A percentile compares a stretch with the other conserved stretches of the same genome.
Evolutionary conservation across 192 early-diverging fungal genomes (phyloP).

Genomic region (Backusella sp.): DNA sequence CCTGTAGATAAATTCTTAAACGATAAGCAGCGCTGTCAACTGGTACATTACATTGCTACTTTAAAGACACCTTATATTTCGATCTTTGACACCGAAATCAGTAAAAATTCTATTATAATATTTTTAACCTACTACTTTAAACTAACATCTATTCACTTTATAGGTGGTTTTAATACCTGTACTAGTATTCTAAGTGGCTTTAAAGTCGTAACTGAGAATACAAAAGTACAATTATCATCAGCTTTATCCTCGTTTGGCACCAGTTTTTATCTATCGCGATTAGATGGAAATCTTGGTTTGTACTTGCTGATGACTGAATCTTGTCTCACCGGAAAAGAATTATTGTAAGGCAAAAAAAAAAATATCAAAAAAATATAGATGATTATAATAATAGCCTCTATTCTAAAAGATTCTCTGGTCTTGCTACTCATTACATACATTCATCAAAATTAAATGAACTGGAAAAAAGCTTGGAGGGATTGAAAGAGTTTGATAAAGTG

Average conservation of each 20-base stretch:
- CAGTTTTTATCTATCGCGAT: neutral
- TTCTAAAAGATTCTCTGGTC: slow-evolving; percentile 68
- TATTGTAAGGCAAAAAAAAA: neutral
- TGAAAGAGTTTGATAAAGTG: neutral
- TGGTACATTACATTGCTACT: slow-evolving; percentile 89
- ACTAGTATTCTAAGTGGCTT: neutral
- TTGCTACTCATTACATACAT: slow-evolving; percentile 94
- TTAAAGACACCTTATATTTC: slow-evolving; percentile 83
- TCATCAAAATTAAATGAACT: slow-evolving; percentile 74
- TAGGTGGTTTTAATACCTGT: neutral
- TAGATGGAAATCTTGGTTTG: neutral
- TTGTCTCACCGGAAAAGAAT: neutral
- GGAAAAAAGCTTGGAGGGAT: slow-evolving; percentile 49
- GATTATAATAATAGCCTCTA: neutral
- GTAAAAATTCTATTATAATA: neutral
- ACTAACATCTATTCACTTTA: neutral
- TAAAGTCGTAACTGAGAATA: neutral
- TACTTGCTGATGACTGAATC: neutral
- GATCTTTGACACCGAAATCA: slow-evolving; percentile 64
- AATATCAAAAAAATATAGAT: neutral
- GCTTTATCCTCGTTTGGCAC: neutral
- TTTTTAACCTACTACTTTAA: neutral
- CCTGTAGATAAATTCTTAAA: neutral
- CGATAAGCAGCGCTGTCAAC: slow-evolving; percentile 49
- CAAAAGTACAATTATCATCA: neutral